These are phyloP conservation scores for Verticillium isaacii DNA, from an alignment of 2,329 filamentous ascomycete species.

Conservation along the genomic window DNA sequence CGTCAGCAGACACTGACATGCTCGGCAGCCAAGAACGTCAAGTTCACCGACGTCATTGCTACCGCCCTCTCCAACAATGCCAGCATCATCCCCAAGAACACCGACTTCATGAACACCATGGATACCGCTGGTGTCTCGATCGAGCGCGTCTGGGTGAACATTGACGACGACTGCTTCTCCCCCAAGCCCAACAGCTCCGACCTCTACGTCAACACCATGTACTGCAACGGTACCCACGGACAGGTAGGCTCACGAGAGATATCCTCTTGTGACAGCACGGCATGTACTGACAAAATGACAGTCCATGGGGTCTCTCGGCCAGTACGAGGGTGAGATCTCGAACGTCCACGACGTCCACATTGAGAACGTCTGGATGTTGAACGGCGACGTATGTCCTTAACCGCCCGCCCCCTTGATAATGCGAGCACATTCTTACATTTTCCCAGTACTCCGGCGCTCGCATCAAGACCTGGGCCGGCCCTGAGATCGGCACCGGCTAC, in stretches of 20 bases:
- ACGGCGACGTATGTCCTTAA: constrained; percentile 22
- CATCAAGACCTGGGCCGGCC: constrained; percentile 58
- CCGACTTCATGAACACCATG: constrained; percentile 57
- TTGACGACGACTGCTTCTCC: constrained; percentile 58
- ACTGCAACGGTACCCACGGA: constrained; percentile 55
- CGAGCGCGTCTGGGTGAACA: constrained; percentile 44
- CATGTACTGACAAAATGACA: constrained; percentile 15
- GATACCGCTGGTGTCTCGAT: constrained; percentile 51
- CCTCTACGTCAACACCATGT: constrained; percentile 54
- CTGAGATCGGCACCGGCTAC: constrained; percentile 52
- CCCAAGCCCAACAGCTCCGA: constrained; percentile 56
- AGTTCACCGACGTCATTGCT: constrained; percentile 48
- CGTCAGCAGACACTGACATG: not conserved
- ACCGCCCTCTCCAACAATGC: constrained; percentile 45
- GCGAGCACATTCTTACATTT: not conserved
- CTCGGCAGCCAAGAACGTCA: constrained; percentile 36
- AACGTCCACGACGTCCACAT: constrained; percentile 53
- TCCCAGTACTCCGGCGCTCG: constrained; percentile 42
- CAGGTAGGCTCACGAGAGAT: constrained; percentile 10
- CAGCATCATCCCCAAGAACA: constrained; percentile 49
- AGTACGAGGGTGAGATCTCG: constrained; percentile 49
- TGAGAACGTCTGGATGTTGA: constrained; percentile 54
- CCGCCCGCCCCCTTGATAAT: no score
- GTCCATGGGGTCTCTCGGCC: constrained; percentile 54
- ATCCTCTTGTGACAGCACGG: no score